These are phyloP conservation scores for Pythium rhizo-oryzae DNA, from an alignment of 352 stramenopile species.

Conservation along the genomic window DNA sequence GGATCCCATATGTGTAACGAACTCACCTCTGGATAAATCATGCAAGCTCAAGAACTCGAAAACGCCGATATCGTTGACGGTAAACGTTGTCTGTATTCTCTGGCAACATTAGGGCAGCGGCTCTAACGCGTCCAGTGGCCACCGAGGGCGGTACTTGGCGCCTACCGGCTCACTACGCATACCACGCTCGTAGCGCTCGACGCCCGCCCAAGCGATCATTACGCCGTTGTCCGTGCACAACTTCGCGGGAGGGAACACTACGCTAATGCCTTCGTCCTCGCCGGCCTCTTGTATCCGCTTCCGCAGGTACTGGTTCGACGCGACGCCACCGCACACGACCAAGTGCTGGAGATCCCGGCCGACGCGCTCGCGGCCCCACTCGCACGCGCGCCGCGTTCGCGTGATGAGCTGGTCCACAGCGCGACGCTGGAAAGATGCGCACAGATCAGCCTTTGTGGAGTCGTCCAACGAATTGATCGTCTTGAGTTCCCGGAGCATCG, in stretches of 20 bases:
- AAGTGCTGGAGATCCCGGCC: slow-evolving; percentile 61
- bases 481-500: slow-evolving; percentile 87
- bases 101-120: slow-evolving; percentile 32
- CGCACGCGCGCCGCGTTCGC: slow-evolving; percentile 86
- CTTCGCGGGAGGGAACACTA: slow-evolving; percentile 64
- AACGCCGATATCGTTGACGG: background rate
- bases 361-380: slow-evolving; percentile 68
- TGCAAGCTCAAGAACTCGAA: too few relatives aligned
- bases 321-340: slow-evolving; percentile 97
- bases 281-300: slow-evolving; percentile 71
- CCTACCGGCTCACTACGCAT: slow-evolving; percentile 55
- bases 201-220: slow-evolving; percentile 95
- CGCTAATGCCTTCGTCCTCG: slow-evolving; percentile 46
- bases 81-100: background rate
- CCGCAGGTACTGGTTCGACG: slow-evolving; percentile 96
- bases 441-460: slow-evolving; percentile 82
- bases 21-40: too few relatives aligned
- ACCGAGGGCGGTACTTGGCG: slow-evolving; percentile 74
- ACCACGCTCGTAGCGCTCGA: slow-evolving; percentile 60
- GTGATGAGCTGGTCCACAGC: slow-evolving; percentile 91
- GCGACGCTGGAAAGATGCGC: slow-evolving; percentile 90
- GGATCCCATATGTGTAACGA: too few relatives aligned
- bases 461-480: slow-evolving; percentile 36
- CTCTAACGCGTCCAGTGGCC: slow-evolving; percentile 68
- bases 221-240: slow-evolving; percentile 99